Base-by-base conservation (phyloP, 495 filamentous ascomycete species). In the Astrothelium macrocarpum region DNA sequence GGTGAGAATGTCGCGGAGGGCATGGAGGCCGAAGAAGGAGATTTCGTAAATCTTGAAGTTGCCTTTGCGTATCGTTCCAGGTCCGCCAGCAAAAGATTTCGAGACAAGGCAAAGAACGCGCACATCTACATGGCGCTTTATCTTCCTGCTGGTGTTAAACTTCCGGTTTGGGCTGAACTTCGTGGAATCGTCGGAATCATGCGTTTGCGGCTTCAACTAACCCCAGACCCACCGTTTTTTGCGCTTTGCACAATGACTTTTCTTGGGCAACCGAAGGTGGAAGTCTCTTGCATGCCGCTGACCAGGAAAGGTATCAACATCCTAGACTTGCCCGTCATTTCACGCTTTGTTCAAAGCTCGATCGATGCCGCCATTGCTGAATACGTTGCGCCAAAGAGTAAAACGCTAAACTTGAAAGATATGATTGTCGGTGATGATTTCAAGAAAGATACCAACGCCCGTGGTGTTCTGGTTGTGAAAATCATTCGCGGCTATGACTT, bases 381-480 rank as follows among this genome's bases (percentile, higher is more conserved):
- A 65, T 90, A 89, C 65, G 87, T 90, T 4, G 87, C 87, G 1
- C 87, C 87, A 1, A 88, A 88, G 72, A 87, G 83, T 39, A 76
- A 88, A 56, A 88, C 87, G 0, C 73, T 90, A 3, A 84, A 89
- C 69, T 73, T 90, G 23, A 87, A 88, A 69, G 85, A 87, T 63
- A 88, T 90, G 83, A 74, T 90, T 0, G 77, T 87, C 1, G 87
- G 87, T 26, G 87, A 89, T 59, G 87, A 90, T 65, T 88, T 86
- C 73, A 90, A 90, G 72, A 88, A 87, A 71, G 85, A 90, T 65
- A 86, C 86, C 2, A 69, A 74, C 36, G 77, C 83, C 14, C 77
- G 85, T 23, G 87, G 87, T n/a, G 81, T 88, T 0, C 61, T 90
- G 1, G 75, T 85, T 56, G 78, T 90, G 20, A 78, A 77, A 53